Percentiles rank a stretch among this genome's conserved stretches.
phyloP scores from a whole-genome alignment of 139 green algal species.

The Micractinium sp. region DNA sequence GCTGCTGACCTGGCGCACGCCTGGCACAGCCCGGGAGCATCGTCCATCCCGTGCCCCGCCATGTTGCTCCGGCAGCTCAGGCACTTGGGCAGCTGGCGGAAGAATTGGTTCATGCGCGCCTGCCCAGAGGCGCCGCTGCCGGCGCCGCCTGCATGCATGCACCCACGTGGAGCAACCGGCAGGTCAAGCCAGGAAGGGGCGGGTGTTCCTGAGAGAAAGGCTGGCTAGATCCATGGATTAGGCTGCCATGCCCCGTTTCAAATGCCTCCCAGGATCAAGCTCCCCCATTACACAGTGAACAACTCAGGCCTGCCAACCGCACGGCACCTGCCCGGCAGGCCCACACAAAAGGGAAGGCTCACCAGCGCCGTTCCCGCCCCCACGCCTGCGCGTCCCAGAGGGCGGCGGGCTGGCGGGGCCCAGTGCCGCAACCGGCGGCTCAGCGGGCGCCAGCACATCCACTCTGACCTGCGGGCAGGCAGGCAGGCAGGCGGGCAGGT shows the following conservation, averaged over 20 bases:
- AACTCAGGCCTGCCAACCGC: no score
- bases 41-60: background rate
- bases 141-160: background rate
- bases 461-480: background rate
- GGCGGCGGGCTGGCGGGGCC: background rate
- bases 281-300: background rate
- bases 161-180: background rate
- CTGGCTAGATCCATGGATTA: no score
- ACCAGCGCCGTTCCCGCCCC: background rate
- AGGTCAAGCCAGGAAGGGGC: no score
- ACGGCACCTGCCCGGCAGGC: no score
- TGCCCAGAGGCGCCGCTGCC: background rate
- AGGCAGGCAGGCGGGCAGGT: background rate
- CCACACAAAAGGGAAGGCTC: no score
- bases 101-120: constrained; percentile 14
- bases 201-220: no score
- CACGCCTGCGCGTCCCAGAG: background rate
- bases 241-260: background rate
- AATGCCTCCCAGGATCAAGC: background rate
- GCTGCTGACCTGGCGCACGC: background rate
- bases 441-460: background rate
- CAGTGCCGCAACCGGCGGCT: background rate
- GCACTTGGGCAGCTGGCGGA: constrained; percentile 46
- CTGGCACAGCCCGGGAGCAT: constrained; percentile 8
- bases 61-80: constrained; percentile 57